Evolutionary conservation across 1,284 basidiomycete genomes (phyloP).

Genomic region (Cutaneotrichosporon curvatum): DNA sequence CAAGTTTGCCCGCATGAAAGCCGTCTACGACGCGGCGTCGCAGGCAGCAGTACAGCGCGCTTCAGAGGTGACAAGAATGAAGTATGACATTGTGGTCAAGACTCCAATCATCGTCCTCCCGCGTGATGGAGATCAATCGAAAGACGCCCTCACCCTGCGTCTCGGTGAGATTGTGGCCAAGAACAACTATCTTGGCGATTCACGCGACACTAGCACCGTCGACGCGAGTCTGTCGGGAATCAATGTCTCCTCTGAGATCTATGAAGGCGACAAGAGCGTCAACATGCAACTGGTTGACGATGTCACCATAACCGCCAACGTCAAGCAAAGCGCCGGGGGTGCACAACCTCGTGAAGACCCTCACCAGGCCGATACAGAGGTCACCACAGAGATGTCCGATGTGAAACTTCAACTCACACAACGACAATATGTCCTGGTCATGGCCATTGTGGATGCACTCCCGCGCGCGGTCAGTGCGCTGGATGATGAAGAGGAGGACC

Average conservation of each 20-base stretch:
- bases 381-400: constrained; percentile 65
- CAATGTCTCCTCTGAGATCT: constrained; percentile 67
- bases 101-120: constrained; percentile 92
- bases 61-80: constrained; percentile 75
- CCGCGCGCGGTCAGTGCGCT: constrained; percentile 56
- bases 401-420: constrained; percentile 85
- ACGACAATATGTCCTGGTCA: constrained; percentile 74
- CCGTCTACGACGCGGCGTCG: constrained; percentile 87
- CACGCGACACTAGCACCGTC: constrained; percentile 55
- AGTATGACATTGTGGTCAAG: constrained; percentile 82
- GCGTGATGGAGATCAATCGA: constrained; percentile 57
- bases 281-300: constrained; percentile 86
- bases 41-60: constrained; percentile 87
- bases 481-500: constrained; percentile 37
- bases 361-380: constrained; percentile 60
- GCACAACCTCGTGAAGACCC: constrained; percentile 47
- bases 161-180: constrained; percentile 83
- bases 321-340: constrained; percentile 53
- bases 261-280: constrained; percentile 50
- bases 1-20: constrained; percentile 85
- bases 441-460: constrained; percentile 65
- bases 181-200: constrained; percentile 63
- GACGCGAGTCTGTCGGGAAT: constrained; percentile 78
- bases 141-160: constrained; percentile 69
- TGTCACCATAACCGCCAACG: constrained; percentile 67